Base-by-base conservation (phyloP, 495 filamentous ascomycete species). In the Hypoxylon crocopeplum region DNA sequence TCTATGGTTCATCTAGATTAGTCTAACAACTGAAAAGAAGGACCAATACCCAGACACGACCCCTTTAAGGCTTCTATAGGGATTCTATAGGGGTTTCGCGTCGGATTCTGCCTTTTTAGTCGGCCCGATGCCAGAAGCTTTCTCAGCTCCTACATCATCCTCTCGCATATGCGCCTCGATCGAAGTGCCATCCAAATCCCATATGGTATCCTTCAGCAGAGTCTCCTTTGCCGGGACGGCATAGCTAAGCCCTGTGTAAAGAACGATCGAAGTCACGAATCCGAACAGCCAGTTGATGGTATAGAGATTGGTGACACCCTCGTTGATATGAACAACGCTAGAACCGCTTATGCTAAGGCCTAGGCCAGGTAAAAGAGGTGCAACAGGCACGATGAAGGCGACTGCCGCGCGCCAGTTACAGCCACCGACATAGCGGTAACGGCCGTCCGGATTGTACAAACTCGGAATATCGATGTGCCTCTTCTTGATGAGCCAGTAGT, bases 401-500 rank as follows among this genome's bases (percentile, higher is more conserved):
- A 84, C 69, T 13, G 84, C 59, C 0, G 87, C 88, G 11, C 86
- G 82, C 84, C 83, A 89, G 62, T 91, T 90, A 24, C 83, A 71
- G 4, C 86, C 83, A 16, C 65, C 55, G 5, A 63, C 66, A 64
- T 81, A 83, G 7, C 72, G 67, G 71, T 89, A 90, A 10, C 82
- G 75, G 1, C 81, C 80, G 21, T 77, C 48, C 0, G 79, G 79
- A 44, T 83, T 60, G 59, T 87, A 87, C 2, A 87, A 70, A 8
- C 76, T 77, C 1, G 83, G 78, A 0, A 82, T 77, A 65, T 90
- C 85, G 61, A 87, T 85, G 36, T 81, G 77, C 25, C 77, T 66
- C n/a, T 62, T 66, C 59, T 89, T 85, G 12, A 90, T 69, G 44
- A 87, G 64, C 86, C 86, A 90, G 69, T 82, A 90, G 63, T 91